A percentile compares a stretch with the other conserved stretches of the same genome.
These are phyloP conservation scores for Hymenoscyphus albidus DNA, from an alignment of 2,329 filamentous ascomycete species.

Conservation along the genomic window DNA sequence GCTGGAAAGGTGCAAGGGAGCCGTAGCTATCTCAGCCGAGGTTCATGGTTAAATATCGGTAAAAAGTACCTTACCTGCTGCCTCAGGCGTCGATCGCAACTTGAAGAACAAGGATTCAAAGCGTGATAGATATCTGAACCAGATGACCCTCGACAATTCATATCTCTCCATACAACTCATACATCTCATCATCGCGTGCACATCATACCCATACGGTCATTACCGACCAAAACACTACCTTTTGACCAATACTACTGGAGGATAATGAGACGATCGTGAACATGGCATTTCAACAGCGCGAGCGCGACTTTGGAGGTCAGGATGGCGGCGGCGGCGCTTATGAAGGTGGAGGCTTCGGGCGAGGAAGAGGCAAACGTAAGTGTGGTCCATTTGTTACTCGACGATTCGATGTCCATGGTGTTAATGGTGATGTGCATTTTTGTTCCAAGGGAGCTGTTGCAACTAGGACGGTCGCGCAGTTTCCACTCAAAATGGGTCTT, in stretches of 20 bases:
- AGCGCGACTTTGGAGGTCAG: constrained; percentile 33
- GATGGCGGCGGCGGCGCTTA: constrained; percentile 19
- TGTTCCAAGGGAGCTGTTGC: constrained; percentile 1
- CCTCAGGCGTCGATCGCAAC: not conserved
- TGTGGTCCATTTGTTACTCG: constrained; percentile 11
- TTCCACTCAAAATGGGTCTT: not conserved
- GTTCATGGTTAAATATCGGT: not conserved
- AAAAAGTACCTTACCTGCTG: not conserved
- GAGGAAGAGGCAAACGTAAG: constrained; percentile 35
- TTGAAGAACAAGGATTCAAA: not conserved
- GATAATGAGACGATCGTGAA: constrained; percentile 27
- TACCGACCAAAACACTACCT: not conserved
- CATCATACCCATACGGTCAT: not conserved
- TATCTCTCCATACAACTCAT: constrained; percentile 15
- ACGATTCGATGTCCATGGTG: not conserved
- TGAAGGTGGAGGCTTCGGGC: constrained; percentile 24
- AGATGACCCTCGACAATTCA: constrained; percentile 17
- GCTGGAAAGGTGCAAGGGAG: too few species aligned
- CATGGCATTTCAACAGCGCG: constrained; percentile 36
- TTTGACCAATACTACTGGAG: constrained; percentile 4
- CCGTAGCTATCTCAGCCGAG: too few species aligned
- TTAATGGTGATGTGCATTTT: not conserved
- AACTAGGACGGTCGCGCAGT: not conserved
- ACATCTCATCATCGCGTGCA: not conserved
- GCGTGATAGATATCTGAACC: constrained; percentile 19